Conservation (phyloP, 2,329 filamentous ascomycete species). For the Phialocephala sp. region DNA sequence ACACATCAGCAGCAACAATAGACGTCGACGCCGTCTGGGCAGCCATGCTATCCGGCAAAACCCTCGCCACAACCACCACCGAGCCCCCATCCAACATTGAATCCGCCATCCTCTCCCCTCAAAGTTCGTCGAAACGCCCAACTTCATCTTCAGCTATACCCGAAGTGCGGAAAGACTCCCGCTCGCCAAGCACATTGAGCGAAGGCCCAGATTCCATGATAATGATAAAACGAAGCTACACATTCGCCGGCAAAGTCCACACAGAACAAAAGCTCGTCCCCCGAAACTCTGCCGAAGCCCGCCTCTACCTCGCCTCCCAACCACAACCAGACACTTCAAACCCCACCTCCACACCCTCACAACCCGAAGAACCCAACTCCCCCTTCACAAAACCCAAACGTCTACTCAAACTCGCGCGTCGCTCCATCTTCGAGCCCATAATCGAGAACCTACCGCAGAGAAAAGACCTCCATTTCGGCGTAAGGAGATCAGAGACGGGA, state of each 20-base stretch:
- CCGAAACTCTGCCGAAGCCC: constrained; percentile 68
- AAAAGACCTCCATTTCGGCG: constrained; percentile 63
- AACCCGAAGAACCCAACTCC: constrained; percentile 45
- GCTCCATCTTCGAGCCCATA: constrained; percentile 66
- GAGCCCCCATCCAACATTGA: constrained; percentile 19
- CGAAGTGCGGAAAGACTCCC: constrained; percentile 18
- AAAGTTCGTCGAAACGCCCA: not conserved
- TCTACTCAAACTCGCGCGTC: constrained; percentile 45
- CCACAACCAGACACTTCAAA: not conserved
- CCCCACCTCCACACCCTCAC: constrained; percentile 22
- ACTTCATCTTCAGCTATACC: constrained; percentile 5
- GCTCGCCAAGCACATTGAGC: constrained; percentile 33
- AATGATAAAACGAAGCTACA: constrained; percentile 73
- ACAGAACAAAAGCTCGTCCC: constrained; percentile 74
- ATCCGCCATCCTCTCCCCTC: constrained; percentile 15
- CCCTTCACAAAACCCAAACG: constrained; percentile 39
- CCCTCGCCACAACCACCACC: constrained; percentile 19
- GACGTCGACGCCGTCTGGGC: constrained; percentile 76
- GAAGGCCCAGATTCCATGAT: constrained; percentile 50
- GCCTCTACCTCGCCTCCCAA: constrained; percentile 56
- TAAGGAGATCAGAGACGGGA: constrained; percentile 43
- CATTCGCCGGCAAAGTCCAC: constrained; percentile 75
- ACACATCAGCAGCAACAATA: constrained; percentile 57
- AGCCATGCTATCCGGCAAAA: constrained; percentile 61
- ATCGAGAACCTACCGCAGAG: constrained; percentile 51